Evolutionary conservation across 306 rosid genomes (phyloP).

Genomic region (Ochetophila trinervis): DNA sequence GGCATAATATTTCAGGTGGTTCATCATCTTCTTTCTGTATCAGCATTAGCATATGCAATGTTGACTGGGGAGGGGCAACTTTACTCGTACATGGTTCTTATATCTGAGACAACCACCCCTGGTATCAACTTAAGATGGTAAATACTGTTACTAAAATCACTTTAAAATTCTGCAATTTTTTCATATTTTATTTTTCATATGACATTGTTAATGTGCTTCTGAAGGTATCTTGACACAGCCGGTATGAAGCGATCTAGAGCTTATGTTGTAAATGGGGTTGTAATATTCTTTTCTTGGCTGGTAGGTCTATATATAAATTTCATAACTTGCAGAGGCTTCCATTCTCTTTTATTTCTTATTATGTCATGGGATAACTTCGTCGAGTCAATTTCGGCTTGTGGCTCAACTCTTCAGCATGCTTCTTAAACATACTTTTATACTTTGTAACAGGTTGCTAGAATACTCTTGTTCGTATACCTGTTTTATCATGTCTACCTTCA

Average conservation of each 20-base stretch:
- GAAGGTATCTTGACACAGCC: slow-evolving; percentile 92
- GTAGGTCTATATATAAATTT: slow-evolving; percentile 40
- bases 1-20: slow-evolving; percentile 59
- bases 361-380: neutral
- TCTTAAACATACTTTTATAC: slow-evolving; percentile 2
- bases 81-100: slow-evolving; percentile 85
- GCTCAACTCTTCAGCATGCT: slow-evolving; percentile 10
- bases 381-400: neutral
- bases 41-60: slow-evolving; percentile 81
- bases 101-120: slow-evolving; percentile 94
- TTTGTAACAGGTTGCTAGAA: slow-evolving; percentile 83
- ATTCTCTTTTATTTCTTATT: neutral
- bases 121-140: slow-evolving; percentile 99
- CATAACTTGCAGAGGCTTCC: neutral
- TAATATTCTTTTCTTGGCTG: slow-evolving; percentile 91
- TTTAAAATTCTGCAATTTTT: neutral
- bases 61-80: slow-evolving; percentile 89
- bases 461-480: slow-evolving; percentile 72
- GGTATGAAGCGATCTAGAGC: slow-evolving; percentile 87
- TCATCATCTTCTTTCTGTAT: slow-evolving; percentile 77
- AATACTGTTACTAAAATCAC: slow-evolving; percentile 4
- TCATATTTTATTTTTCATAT: slow-evolving; percentile 16
- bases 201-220: slow-evolving; percentile 18
- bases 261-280: slow-evolving; percentile 82
- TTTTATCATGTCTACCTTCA: slow-evolving; percentile 87